These are phyloP conservation scores for Kuraishia molischiana DNA, from an alignment of 805 yeast species.

Conservation along the genomic window DNA sequence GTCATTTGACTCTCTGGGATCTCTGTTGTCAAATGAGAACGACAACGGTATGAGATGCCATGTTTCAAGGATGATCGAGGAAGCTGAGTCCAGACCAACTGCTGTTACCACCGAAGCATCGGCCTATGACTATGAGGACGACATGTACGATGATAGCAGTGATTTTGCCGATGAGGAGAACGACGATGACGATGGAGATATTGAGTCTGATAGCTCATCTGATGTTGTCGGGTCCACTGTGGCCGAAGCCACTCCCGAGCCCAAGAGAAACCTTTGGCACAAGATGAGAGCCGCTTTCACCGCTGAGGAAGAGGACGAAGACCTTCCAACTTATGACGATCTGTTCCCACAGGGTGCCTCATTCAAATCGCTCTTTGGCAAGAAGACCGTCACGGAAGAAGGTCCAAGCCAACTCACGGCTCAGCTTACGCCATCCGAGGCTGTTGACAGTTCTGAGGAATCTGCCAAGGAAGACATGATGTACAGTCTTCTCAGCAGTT, in stretches of 20 bases:
- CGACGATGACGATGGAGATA: too few species aligned
- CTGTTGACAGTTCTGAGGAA: slow-evolving; percentile 1
- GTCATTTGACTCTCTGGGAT: slow-evolving; percentile 16
- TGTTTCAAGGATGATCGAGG: slow-evolving; percentile 8
- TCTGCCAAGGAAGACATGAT: slow-evolving; percentile 9
- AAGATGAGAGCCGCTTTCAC: too few species aligned
- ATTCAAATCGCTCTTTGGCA: slow-evolving; percentile 15
- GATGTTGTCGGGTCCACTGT: too few species aligned
- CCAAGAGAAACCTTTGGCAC: slow-evolving; percentile 14
- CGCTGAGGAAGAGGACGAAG: slow-evolving; percentile 24
- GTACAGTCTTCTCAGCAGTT: slow-evolving; percentile 10
- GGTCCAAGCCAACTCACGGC: not conserved
- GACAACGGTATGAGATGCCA: slow-evolving; percentile 14
- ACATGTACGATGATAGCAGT: slow-evolving; percentile 8
- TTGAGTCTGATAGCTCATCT: too few species aligned
- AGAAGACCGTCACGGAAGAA: slow-evolving; percentile 1
- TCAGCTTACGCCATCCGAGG: not conserved
- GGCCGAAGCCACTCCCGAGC: too few species aligned
- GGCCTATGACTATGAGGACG: slow-evolving; percentile 5
- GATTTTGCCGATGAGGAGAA: slow-evolving; percentile 7
- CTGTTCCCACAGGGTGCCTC: slow-evolving; percentile 48
- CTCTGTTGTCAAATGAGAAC: slow-evolving; percentile 11
- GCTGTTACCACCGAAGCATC: not conserved
- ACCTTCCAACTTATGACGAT: slow-evolving; percentile 67
- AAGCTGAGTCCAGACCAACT: not conserved